phyloP scores from a whole-genome alignment of 768 basidiomycete genomes.

The Boletus rufocinnamomeus region DNA sequence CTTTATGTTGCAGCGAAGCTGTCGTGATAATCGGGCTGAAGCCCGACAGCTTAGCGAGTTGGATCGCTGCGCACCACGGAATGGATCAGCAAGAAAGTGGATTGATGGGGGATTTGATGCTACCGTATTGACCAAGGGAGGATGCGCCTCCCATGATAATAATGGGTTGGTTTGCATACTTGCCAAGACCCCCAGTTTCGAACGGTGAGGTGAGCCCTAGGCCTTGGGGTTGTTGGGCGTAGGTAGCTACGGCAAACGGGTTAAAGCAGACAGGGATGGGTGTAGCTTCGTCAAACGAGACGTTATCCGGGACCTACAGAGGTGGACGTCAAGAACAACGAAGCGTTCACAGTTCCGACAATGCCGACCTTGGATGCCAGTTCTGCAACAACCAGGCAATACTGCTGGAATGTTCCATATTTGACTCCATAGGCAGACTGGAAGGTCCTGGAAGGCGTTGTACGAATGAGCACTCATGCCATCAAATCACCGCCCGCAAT shows the following conservation, averaged over 20 bases:
- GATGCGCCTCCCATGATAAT: slow-evolving; percentile 39
- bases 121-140: slow-evolving; percentile 42
- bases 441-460: slow-evolving; percentile 5
- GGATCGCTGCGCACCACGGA: slow-evolving; percentile 26
- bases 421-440: slow-evolving; percentile 2
- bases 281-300: slow-evolving; percentile 40
- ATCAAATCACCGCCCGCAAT: background rate
- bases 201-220: slow-evolving; percentile 32
- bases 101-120: background rate
- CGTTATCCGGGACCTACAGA: slow-evolving; percentile 33
- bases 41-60: slow-evolving; percentile 36
- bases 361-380: slow-evolving; percentile 20
- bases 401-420: slow-evolving; percentile 26
- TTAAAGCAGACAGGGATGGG: slow-evolving; percentile 36
- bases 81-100: background rate
- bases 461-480: background rate
- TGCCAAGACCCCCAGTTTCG: slow-evolving; percentile 29
- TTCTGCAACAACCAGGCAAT: slow-evolving; percentile 22
- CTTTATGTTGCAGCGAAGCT: slow-evolving; percentile 35
- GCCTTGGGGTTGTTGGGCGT: slow-evolving; percentile 26
- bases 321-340: background rate
- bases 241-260: slow-evolving; percentile 39
- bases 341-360: background rate
- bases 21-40: slow-evolving; percentile 42
- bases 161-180: slow-evolving; percentile 34